Conservation (phyloP, 176 grass and related monocot species). For the Hyparrhenia diplandra region DNA sequence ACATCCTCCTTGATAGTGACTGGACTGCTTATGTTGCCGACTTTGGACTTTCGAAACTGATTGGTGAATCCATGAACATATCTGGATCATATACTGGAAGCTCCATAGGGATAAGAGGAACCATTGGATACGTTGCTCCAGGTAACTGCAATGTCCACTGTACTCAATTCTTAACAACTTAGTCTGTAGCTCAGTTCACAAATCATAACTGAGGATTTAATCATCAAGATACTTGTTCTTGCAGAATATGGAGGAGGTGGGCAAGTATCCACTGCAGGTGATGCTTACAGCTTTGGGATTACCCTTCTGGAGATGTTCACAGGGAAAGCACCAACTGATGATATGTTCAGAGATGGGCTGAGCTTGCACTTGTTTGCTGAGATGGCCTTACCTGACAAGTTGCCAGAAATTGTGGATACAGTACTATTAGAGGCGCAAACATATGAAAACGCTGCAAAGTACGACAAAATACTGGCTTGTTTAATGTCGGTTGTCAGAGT, state of each 20-base stretch:
- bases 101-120: constrained; percentile 19
- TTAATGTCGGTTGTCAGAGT: constrained; percentile 13
- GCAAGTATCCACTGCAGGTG: constrained; percentile 5
- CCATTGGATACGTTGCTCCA: not conserved
- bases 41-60: constrained; percentile 29
- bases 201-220: too few relatives aligned
- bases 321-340: too few relatives aligned
- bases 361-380: not conserved
- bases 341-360: not conserved
- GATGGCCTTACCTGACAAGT: constrained; percentile 14
- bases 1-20: not conserved
- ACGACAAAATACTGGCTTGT: not conserved
- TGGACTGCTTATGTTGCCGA: constrained; percentile 34
- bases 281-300: too few relatives aligned
- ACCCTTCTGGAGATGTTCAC: too few relatives aligned
- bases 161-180: too few relatives aligned
- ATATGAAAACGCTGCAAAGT: not conserved
- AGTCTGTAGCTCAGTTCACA: too few relatives aligned
- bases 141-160: too few relatives aligned
- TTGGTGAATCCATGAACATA: not conserved
- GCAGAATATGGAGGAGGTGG: constrained; percentile 35
- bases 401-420: constrained; percentile 6
- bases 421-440: not conserved
- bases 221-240: not conserved
- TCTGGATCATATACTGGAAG: not conserved